These are phyloP conservation scores for Geotrichum phurueaensis DNA, from an alignment of 1,139 yeast genomes.

Conservation along the genomic window DNA sequence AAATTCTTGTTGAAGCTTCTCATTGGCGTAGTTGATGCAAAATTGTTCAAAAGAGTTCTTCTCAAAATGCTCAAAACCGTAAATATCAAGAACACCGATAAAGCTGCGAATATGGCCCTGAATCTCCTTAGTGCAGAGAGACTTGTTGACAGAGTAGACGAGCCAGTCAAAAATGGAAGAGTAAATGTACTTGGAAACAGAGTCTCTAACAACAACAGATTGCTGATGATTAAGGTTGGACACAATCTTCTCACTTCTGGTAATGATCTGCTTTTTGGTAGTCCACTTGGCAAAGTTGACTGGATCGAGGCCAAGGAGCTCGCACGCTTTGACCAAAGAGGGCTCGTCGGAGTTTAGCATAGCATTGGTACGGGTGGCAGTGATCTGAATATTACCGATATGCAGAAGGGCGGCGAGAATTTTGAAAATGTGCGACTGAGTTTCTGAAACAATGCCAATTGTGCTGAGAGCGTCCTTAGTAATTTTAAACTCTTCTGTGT, in stretches of 20 bases:
- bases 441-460: constrained; percentile 61
- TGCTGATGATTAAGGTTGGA: constrained; percentile 79
- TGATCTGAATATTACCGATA: constrained; percentile 86
- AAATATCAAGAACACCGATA: constrained; percentile 95
- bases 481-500: constrained; percentile 62
- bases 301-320: constrained; percentile 77
- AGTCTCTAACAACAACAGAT: constrained; percentile 88
- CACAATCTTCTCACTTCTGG: constrained; percentile 88
- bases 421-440: constrained; percentile 66
- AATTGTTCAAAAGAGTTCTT: constrained; percentile 94
- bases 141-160: constrained; percentile 73
- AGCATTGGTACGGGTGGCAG: constrained; percentile 82
- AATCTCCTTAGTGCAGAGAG: constrained; percentile 65
- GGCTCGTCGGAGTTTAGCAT: constrained; percentile 81
- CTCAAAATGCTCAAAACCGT: constrained; percentile 95
- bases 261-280: constrained; percentile 82
- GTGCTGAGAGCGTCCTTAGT: constrained; percentile 71
- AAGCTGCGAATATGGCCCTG: constrained; percentile 57
- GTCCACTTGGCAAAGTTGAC: constrained; percentile 80
- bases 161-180: constrained; percentile 94
- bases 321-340: constrained; percentile 73
- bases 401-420: constrained; percentile 86
- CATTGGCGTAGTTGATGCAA: constrained; percentile 96
- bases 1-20: constrained; percentile 94
- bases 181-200: constrained; percentile 90